Evolutionary conservation across 2,329 filamentous ascomycete species (phyloP), one percentile per base, ranked within the genome.

Genomic region (Trichoderma breve): DNA sequence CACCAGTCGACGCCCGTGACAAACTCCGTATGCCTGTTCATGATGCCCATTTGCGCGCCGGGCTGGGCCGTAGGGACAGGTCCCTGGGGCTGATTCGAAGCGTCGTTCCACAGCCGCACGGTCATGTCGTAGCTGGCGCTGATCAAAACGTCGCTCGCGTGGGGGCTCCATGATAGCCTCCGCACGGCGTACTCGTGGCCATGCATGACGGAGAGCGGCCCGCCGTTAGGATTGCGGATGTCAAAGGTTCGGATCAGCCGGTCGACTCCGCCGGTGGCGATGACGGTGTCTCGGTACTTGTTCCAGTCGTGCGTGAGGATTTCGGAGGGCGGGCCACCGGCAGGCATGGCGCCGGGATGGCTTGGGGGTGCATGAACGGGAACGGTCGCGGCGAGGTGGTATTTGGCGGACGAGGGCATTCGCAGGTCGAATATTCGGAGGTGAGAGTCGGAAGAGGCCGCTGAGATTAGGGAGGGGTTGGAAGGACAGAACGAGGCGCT

Each of bases 51-150:
- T 81, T 97, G 91, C 28, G 87, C 84, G 1, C 93, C 93, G 53
- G 90, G 83, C 9, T 85, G 81, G 1, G 84, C 81, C 0, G 82
- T 79, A 36, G 78, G 77, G 12, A 75, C 67, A 76, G 74, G 80
- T 65, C 80, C 81, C 76, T 77, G 82, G 69, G 78, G 80, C 61
- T 79, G 83, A 74, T 81, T 80, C 3, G 85, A 86, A 6, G 84
- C 93, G 79, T 98, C 96, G 12, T 91, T 94, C 96, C 96, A 99
- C 64, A 98, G 86, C 36, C 96, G 89, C 76, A 96, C 97, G 6
- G 93, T 97, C 96, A 99, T 99, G 82, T 99, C 96, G 81, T 99
- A 99, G 79, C 94, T 96, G 1, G 93, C 95, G 76, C 91, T 96
- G 55, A 97, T 86, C 55, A 99, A 82, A 11, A 97, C 88, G 79